Evolutionary conservation across 805 yeast species (phyloP).

Genomic region (Blastobotrys chiropterorum): DNA sequence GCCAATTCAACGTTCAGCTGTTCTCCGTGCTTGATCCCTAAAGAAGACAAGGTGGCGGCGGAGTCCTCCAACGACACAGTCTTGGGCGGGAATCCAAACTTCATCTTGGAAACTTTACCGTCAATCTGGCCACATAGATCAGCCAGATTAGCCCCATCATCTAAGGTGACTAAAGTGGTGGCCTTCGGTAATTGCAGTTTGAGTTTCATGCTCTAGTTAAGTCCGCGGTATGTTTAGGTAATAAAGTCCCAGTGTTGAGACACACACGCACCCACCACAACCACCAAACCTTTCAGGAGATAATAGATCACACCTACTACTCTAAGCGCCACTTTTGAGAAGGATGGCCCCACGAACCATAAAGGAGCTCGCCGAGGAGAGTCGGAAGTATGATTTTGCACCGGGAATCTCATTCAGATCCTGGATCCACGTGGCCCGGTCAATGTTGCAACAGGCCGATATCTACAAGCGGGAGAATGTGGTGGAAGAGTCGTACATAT

Average conservation of each 20-base stretch:
- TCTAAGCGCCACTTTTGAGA: too few species aligned
- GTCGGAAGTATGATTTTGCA: conserved; percentile 49
- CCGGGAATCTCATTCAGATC: conserved; percentile 42
- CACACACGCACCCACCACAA: not conserved
- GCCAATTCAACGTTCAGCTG: conserved; percentile 38
- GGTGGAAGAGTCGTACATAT: conserved; percentile 45
- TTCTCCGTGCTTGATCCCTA: conserved; percentile 54
- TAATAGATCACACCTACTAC: too few species aligned
- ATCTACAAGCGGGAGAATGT: conserved; percentile 40
- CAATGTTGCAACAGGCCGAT: conserved; percentile 37
- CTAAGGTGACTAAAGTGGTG: conserved; percentile 33
- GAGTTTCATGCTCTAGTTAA: conserved; percentile 21
- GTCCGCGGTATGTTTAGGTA: not conserved
- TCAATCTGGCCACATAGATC: conserved; percentile 29
- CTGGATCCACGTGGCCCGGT: conserved; percentile 51
- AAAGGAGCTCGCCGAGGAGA: conserved; percentile 39
- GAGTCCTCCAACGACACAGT: conserved; percentile 31
- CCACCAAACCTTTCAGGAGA: not conserved
- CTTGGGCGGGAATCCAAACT: conserved; percentile 60
- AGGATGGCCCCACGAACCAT: conserved; percentile 17
- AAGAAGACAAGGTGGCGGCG: conserved; percentile 21
- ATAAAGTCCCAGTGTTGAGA: not conserved
- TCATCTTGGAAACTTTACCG: conserved; percentile 27
- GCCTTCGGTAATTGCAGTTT: conserved; percentile 29
- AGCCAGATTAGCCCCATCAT: conserved; percentile 32